Evolutionary conservation across 2,329 filamentous ascomycete species (phyloP), one percentile per base, ranked within the genome.

Genomic region (Ascomycota sp.): DNA sequence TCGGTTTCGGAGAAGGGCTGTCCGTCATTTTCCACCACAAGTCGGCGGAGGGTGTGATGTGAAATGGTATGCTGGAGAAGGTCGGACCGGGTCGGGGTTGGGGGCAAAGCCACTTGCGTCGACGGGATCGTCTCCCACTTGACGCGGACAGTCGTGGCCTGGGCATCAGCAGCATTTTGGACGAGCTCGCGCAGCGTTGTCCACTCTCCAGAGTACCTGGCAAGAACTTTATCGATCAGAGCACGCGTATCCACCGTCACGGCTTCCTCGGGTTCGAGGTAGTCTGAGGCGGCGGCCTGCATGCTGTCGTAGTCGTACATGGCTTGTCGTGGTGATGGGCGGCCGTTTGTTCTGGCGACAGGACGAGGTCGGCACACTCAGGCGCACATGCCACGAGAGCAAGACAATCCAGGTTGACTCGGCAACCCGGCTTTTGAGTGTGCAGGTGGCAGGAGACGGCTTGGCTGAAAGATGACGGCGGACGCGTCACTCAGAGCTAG

Each of bases 221-320:
- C 89, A 33, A 98, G 68, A 9, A 98, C 86, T 56, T 98, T 98
- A 59, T 95, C 91, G 50, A 98, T 98, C 45, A 98, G 57, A 30
- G 89, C 89, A 48, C 91, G 69, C 33, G 89, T 98, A 50, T 98
- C 92, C 48, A 98, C 89, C 1, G 89, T 98, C 36, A 98, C 89
- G 30, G 89, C 89, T 55, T 95, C 89, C 54, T 95, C 89, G 45
- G 92, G 82, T 39, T 83, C 78, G 42, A 80, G 80, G 37, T 81
- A 76, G 36, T 68, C 72, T 59, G 98, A 69, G 24, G 89, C 89
- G 46, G 82, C 78, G 44, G 86, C 83, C 48, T 82, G 78, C 42
- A 98, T 64, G 48, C 76, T 69, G 27, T 72, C 68, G 47, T 76
- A 76, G 52, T 80, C 73, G 16, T 21, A 21, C 73, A 81, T 80